Conservation (phyloP, 371 early-diverging fungal genomes). For the Mucor racemosus region DNA sequence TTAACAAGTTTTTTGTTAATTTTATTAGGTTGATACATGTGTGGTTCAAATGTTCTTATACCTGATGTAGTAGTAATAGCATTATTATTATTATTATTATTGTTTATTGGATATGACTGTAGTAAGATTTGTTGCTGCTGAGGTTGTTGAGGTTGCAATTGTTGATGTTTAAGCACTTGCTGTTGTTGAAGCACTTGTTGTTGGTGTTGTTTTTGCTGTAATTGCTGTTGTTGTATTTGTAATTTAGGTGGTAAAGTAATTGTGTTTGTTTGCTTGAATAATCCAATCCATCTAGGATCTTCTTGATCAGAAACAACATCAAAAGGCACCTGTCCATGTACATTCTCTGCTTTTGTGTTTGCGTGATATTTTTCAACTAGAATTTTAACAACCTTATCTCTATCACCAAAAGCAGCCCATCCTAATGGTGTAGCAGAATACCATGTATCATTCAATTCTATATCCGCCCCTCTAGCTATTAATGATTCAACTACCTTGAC, state of each 20-base stretch:
- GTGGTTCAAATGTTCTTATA: background rate
- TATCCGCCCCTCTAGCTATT: constrained; percentile 74
- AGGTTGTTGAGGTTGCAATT: constrained; percentile 1
- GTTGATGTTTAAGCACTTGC: background rate
- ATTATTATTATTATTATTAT: background rate
- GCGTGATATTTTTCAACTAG: constrained; percentile 72
- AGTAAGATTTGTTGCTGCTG: constrained; percentile 1
- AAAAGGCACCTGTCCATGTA: constrained; percentile 71
- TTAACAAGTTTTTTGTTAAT: background rate
- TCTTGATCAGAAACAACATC: constrained; percentile 72
- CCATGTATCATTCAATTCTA: constrained; percentile 87
- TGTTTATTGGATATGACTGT: background rate
- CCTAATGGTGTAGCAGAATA: constrained; percentile 83
- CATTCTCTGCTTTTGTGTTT: constrained; percentile 67
- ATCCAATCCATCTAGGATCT: constrained; percentile 64
- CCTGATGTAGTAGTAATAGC: background rate
- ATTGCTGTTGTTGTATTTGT: constrained; percentile 10
- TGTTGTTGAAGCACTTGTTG: constrained; percentile 10
- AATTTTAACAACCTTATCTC: constrained; percentile 52
- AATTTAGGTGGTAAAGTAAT: constrained; percentile 15
- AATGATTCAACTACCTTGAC: constrained; percentile 68
- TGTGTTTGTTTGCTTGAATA: constrained; percentile 24
- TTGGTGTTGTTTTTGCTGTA: constrained; percentile 5
- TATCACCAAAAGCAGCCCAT: constrained; percentile 90
- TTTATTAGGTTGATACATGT: background rate